phyloP scores from a whole-genome alignment of 2,329 filamentous ascomycete genomes.

The Elsinoe australis region DNA sequence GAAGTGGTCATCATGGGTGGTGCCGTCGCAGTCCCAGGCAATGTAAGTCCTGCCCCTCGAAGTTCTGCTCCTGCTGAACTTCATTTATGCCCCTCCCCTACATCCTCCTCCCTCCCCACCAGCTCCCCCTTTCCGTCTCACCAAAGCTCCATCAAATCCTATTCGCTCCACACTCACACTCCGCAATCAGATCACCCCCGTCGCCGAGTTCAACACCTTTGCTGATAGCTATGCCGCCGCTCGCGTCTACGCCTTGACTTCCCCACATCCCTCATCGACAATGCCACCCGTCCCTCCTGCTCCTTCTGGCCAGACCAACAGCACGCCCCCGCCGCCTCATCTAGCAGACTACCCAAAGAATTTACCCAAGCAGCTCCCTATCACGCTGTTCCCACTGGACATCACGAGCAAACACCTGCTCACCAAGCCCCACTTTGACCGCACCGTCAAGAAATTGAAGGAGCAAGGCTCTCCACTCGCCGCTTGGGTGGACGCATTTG shows the following conservation, averaged over 20 bases:
- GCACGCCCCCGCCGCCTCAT: slow-evolving; percentile 27
- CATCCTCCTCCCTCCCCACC: slow-evolving; percentile 23
- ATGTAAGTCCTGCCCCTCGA: slow-evolving; percentile 40
- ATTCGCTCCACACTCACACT: slow-evolving; percentile 25
- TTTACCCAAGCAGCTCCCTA: slow-evolving; percentile 35
- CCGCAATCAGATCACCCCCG: slow-evolving; percentile 54
- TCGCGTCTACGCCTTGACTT: slow-evolving; percentile 43
- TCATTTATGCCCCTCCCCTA: slow-evolving; percentile 20
- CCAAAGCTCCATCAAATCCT: slow-evolving; percentile 33
- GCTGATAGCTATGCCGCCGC: slow-evolving; percentile 57
- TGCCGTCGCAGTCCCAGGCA: slow-evolving; percentile 69
- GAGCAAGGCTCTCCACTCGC: slow-evolving; percentile 36
- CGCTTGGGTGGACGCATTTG: slow-evolving; percentile 40
- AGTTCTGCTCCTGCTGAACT: not conserved
- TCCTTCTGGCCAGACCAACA: slow-evolving; percentile 25
- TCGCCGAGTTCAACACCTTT: slow-evolving; percentile 92
- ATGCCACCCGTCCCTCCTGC: slow-evolving; percentile 61
- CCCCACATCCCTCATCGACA: slow-evolving; percentile 60
- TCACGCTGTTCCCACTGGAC: slow-evolving; percentile 44
- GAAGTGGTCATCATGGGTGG: slow-evolving; percentile 96
- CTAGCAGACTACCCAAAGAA: slow-evolving; percentile 36
- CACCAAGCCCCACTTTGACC: slow-evolving; percentile 34
- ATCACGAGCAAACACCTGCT: slow-evolving; percentile 41
- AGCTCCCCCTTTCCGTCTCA: slow-evolving; percentile 33
- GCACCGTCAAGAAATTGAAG: slow-evolving; percentile 27